Percentiles rank a stretch among this genome's conserved stretches.
phyloP scores from a whole-genome alignment of 2,329 filamentous ascomycete genomes.

The Cladosporium sp. region DNA sequence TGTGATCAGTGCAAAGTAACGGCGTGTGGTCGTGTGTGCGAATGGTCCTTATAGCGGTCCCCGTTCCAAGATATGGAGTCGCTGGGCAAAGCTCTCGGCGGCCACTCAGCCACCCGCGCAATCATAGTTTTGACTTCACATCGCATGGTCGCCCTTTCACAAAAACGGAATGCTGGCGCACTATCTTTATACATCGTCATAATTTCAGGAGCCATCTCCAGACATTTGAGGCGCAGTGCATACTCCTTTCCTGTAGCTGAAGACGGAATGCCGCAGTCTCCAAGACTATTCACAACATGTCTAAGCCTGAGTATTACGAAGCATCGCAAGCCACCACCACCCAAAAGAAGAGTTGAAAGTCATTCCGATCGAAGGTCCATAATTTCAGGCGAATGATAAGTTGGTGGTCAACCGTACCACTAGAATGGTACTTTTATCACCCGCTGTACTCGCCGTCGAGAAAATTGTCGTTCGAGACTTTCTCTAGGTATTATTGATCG shows the following conservation, averaged over 20 bases:
- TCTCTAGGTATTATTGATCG: too few species aligned
- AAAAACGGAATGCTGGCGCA: neutral
- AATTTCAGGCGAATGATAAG: neutral
- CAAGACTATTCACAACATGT: neutral
- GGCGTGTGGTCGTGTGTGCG: too few species aligned
- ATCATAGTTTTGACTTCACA: slow-evolving; percentile 6
- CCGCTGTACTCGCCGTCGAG: too few species aligned
- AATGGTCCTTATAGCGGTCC: too few species aligned
- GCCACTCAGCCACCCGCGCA: slow-evolving; percentile 34
- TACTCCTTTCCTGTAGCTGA: slow-evolving; percentile 1
- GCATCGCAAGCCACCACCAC: neutral
- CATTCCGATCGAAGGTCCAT: too few species aligned
- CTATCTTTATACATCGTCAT: neutral
- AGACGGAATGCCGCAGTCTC: neutral
- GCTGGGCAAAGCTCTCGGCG: slow-evolving; percentile 27
- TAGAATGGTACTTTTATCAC: too few species aligned
- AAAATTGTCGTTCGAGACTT: too few species aligned
- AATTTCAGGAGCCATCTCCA: neutral
- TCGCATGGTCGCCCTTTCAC: neutral
- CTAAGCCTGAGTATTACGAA: neutral
- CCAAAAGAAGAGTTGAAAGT: too few species aligned
- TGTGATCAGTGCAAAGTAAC: too few species aligned
- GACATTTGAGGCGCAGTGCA: neutral
- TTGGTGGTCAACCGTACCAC: neutral
- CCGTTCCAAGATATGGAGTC: neutral